Evolutionary conservation across 768 basidiomycete species (phyloP).

Genomic region (Mycena olivaceomarginata): DNA sequence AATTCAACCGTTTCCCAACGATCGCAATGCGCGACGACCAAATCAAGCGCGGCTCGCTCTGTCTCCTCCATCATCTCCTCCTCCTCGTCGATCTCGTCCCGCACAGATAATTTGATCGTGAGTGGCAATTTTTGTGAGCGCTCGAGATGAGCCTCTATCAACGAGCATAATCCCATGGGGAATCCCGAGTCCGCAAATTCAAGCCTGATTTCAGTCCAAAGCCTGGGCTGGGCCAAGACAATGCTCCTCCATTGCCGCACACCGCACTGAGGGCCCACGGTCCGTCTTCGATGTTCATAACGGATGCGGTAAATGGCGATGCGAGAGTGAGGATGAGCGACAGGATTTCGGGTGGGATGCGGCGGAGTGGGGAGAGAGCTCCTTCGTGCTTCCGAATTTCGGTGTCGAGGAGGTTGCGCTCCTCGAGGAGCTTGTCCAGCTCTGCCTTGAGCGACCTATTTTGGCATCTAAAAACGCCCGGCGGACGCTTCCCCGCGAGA

Average conservation of each 20-base stretch:
- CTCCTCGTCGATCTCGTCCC: too few relatives aligned
- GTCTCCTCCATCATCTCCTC: too few relatives aligned
- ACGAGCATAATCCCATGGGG: too few relatives aligned
- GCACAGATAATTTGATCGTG: neutral
- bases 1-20: slow-evolving; percentile 16
- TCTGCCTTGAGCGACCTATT: neutral
- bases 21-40: neutral
- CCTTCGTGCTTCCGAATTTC: slow-evolving; percentile 22
- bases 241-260: slow-evolving; percentile 13
- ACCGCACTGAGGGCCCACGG: slow-evolving; percentile 13
- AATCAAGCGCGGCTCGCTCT: neutral
- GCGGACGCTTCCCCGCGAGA: slow-evolving; percentile 6
- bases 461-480: slow-evolving; percentile 13
- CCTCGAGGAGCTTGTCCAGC: neutral
- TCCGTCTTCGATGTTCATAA: neutral
- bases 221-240: neutral
- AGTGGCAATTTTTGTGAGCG: neutral
- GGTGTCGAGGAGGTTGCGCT: neutral
- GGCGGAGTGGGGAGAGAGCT: slow-evolving; percentile 13
- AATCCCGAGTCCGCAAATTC: too few relatives aligned
- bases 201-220: neutral
- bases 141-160: slow-evolving; percentile 9
- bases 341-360: slow-evolving; percentile 21
- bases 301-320: neutral
- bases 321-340: slow-evolving; percentile 13